These are phyloP conservation scores for Panicum miliaceum DNA, from an alignment of 176 grass and related monocot genomes.

Conservation along the genomic window DNA sequence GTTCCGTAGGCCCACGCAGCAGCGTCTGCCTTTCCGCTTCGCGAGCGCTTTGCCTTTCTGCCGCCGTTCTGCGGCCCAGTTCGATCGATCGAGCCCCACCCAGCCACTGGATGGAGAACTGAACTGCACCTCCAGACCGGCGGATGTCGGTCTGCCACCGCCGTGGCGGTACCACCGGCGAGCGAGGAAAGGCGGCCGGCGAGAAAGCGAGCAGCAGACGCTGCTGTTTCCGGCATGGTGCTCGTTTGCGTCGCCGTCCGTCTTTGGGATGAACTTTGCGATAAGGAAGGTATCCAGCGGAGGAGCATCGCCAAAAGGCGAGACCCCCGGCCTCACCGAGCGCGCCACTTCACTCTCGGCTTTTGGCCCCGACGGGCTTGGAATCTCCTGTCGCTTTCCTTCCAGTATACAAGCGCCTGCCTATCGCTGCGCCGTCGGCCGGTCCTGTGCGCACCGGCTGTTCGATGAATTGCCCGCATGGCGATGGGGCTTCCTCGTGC, in stretches of 20 bases:
- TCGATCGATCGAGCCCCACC: too few relatives aligned
- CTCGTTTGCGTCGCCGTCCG: conserved; percentile 33
- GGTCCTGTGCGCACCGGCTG: not conserved
- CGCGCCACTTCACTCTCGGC: not conserved
- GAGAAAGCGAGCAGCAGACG: conserved; percentile 3
- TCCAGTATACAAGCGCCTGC: conserved; percentile 6
- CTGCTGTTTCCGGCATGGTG: not conserved
- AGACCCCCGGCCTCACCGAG: conserved; percentile 1
- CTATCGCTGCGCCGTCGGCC: too few relatives aligned
- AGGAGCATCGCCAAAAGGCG: conserved; percentile 20
- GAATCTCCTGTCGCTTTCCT: conserved; percentile 43
- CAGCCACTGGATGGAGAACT: too few relatives aligned
- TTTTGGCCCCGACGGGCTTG: conserved; percentile 20
- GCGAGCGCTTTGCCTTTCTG: not conserved
- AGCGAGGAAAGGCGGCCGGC: conserved; percentile 15
- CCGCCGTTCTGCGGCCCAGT: too few relatives aligned
- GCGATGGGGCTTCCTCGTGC: conserved; percentile 12
- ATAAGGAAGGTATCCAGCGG: conserved; percentile 41
- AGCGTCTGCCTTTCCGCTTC: not conserved
- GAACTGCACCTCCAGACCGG: too few relatives aligned
- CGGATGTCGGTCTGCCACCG: not conserved
- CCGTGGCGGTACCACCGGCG: not conserved
- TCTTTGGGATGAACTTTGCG: conserved; percentile 45
- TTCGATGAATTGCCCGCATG: conserved; percentile 44
- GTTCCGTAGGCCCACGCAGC: not conserved